Evolutionary conservation across 202 grass and related monocot genomes (phyloP), one percentile per base, ranked within the genome.

Genomic region (Tripidium arundinaceum): DNA sequence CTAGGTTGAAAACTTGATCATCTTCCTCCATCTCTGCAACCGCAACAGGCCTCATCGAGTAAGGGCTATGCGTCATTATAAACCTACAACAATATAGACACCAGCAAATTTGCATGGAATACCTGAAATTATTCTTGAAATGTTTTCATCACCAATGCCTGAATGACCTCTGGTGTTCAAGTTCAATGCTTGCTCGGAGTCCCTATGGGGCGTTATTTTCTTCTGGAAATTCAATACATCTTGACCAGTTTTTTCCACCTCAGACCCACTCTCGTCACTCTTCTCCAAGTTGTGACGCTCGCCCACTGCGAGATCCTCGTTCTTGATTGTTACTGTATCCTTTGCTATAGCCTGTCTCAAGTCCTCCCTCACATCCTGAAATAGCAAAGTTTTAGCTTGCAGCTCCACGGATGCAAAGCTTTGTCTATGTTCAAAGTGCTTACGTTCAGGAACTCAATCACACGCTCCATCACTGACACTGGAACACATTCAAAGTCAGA

Each of bases 401-500:
- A 86, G 29, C 64, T 38, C 43, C 68, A 74, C 60, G 62, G 16
- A 79, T 72, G 46, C 74, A 82, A 75, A 68, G 13, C 79, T 58
- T 58, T 39, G 5, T 61, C 12, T 52, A 78, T 26, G 10, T 80
- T 70, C 36, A 65, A 75, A 71, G 64, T 78, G 64, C 87, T 94
- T 91, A 98, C 94, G 58, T 98, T 98, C 80, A 98, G 65, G 89
- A 98, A 98, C 60, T 84, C 79, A 78, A 86, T 83, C 41, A 98
- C 92, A 80, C 78, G 81, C 76, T 98, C 94, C 88, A 98, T 84
- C 65, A 94, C 66, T 29, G 94, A 98, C 79, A 87, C 25, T 18
- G 94, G 92, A 89, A 90, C 94, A 83, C 94, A 98, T 84, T 98
- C 94, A 74, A 98, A 98, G 74, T 79, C 84, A 72, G 90, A 87